phyloP scores from a whole-genome alignment of 2,329 filamentous ascomycete genomes.

The Aureobasidium subglaciale region DNA sequence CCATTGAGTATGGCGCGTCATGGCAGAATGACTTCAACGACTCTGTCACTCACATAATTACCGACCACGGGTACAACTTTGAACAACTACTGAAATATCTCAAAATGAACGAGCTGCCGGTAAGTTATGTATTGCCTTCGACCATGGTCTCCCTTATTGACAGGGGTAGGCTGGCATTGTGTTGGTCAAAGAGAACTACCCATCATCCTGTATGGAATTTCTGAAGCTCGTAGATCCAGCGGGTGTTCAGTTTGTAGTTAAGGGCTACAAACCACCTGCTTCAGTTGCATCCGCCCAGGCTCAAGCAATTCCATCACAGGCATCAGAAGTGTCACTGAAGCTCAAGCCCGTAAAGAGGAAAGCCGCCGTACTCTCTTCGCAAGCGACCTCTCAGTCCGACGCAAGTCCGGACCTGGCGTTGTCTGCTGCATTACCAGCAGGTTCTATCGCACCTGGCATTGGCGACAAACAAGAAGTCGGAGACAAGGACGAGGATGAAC shows the following conservation, averaged over 20 bases:
- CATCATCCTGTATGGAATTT: constrained; percentile 38
- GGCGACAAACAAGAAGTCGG: neutral
- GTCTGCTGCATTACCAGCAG: neutral
- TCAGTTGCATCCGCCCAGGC: neutral
- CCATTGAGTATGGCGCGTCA: constrained; percentile 64
- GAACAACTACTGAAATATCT: constrained; percentile 55
- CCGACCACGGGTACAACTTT: constrained; percentile 62
- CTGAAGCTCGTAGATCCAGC: constrained; percentile 42
- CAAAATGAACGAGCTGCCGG: constrained; percentile 41
- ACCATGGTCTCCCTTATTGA: neutral
- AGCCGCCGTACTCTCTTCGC: constrained; percentile 29
- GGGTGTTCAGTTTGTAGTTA: constrained; percentile 53
- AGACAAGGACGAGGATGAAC: constrained; percentile 12
- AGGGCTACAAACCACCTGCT: constrained; percentile 35
- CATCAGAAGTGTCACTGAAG: constrained; percentile 36
- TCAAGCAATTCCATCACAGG: constrained; percentile 16
- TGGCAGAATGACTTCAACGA: constrained; percentile 56
- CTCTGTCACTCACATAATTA: constrained; percentile 67
- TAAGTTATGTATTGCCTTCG: constrained; percentile 27
- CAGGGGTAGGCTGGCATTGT: constrained; percentile 34
- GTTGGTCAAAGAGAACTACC: constrained; percentile 43
- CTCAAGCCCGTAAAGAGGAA: constrained; percentile 44
- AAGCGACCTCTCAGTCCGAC: constrained; percentile 34
- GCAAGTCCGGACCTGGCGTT: constrained; percentile 22
- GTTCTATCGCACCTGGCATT: neutral